phyloP scores from a whole-genome alignment of 768 basidiomycete genomes.

The Boletus edulis region DNA sequence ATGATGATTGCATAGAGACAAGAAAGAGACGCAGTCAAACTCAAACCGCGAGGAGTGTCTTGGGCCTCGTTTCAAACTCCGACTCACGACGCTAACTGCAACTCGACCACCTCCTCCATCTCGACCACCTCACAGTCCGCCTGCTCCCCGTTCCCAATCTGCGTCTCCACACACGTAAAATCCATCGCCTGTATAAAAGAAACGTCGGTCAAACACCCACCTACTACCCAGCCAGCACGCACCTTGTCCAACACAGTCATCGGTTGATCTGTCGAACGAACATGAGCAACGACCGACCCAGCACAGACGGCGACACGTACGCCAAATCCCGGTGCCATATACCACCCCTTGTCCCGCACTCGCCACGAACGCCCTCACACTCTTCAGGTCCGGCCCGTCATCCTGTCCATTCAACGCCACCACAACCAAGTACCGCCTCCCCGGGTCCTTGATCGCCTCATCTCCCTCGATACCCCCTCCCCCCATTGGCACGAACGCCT shows the following conservation, averaged over 20 bases:
- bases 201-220: no score
- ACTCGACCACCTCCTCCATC: constrained; percentile 18
- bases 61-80: constrained; percentile 28
- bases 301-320: constrained; percentile 48
- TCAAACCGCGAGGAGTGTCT: constrained; percentile 11
- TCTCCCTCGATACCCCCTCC: constrained; percentile 43
- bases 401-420: constrained; percentile 78
- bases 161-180: constrained; percentile 89
- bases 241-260: constrained; percentile 81
- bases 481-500: constrained; percentile 95
- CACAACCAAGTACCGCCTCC: constrained; percentile 72
- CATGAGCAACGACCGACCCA: constrained; percentile 1
- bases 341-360: constrained; percentile 80
- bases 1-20: constrained; percentile 30
- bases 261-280: constrained; percentile 71
- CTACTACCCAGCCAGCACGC: constrained; percentile 11
- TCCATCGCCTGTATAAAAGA: constrained; percentile 54
- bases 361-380: constrained; percentile 80
- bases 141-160: constrained; percentile 74
- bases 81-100: constrained; percentile 1
- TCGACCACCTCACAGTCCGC: constrained; percentile 88
- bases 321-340: constrained; percentile 86
- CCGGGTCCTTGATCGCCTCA: constrained; percentile 45
- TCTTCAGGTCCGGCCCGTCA: constrained; percentile 73
- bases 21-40: constrained; percentile 12